Conservation (phyloP, 495 filamentous ascomycete genomes). For the Ascobolus immersus region DNA sequence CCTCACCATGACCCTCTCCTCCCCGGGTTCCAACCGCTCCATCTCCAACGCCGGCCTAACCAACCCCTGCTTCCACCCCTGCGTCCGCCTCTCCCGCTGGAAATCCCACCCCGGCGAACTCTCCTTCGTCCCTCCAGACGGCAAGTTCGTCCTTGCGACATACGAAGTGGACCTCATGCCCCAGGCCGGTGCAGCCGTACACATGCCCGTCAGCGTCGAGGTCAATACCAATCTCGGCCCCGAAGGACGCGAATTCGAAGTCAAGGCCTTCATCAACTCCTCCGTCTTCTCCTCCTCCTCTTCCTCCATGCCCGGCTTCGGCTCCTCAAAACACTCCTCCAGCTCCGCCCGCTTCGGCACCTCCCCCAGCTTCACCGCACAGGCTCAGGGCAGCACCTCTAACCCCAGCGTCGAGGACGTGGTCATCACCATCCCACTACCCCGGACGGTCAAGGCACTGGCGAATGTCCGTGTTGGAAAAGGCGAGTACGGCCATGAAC, state of each 20-base stretch:
- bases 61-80: conserved; percentile 90
- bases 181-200: conserved; percentile 33
- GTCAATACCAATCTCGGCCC: conserved; percentile 54
- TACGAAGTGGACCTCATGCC: conserved; percentile 86
- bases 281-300: conserved; percentile 16
- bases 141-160: conserved; percentile 76
- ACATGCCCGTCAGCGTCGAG: conserved; percentile 57
- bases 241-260: conserved; percentile 63
- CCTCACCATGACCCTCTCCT: conserved; percentile 50
- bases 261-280: conserved; percentile 44
- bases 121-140: conserved; percentile 86
- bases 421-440: conserved; percentile 55
- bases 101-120: conserved; percentile 66
- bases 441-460: conserved; percentile 59
- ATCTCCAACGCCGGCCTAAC: conserved; percentile 32
- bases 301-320: conserved; percentile 11
- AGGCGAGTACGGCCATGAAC: conserved; percentile 60
- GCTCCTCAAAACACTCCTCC: conserved; percentile 17
- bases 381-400: conserved; percentile 27
- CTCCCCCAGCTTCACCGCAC: conserved; percentile 35
- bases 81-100: conserved; percentile 68
- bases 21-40: conserved; percentile 35
- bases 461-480: conserved; percentile 56
- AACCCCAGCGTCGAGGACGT: conserved; percentile 56
- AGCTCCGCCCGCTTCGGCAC: conserved; percentile 23